Base-by-base conservation (phyloP, 208 protist genomes). In the Wallacemonas sp. region DNA sequence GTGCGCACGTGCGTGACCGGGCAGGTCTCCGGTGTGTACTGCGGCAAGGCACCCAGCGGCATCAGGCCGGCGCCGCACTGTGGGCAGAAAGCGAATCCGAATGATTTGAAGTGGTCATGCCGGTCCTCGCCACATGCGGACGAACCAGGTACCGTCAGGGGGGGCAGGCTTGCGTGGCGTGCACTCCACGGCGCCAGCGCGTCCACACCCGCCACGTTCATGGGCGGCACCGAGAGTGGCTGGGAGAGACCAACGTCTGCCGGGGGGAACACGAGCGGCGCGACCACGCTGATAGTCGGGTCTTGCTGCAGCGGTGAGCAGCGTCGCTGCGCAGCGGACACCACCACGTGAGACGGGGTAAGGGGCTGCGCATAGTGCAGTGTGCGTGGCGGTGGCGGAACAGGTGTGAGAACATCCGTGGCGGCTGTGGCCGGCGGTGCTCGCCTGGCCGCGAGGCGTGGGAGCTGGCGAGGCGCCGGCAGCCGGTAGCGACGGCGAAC, bases 41-140 rank as follows among this genome's bases (percentile, higher is more conserved):
- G 36, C 36, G 55, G 55, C 24, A 34, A 10, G 17, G 36, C 3
- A 1, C 22, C 26, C 22, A 10, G 30, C 13, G 54, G 41, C 27
- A 44, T 15, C 21, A 68, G 17, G 22, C 44, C 61, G 19, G 45
- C 24, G 6, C 69, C 75, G 17, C 66, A 81, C 32, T 12, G 24
- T 1, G 62, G 30, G 63, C 70, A 73, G 50, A 52, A 70, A 3
- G 46, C 34, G 24, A 73, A 71, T 48, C 70, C 62, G 44, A 66
- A 65, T 0, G 21, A 55, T 24, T 36, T 9, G 41, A 66, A 57
- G 22, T 64, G 13, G 0, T 24, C 57, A 44, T 76, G 66, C 0
- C 45, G 30, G 26, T 50, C 63, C 1, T n/a, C 45, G 5, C 37
- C 22, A 24, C 70, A 76, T 19, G 41, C 15, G 15, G 41, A 26